A percentile compares a stretch with the other conserved stretches of the same genome.
These are phyloP conservation scores for Kurtzmaniella natalensis DNA, from an alignment of 1,139 yeast species.

Conservation along the genomic window DNA sequence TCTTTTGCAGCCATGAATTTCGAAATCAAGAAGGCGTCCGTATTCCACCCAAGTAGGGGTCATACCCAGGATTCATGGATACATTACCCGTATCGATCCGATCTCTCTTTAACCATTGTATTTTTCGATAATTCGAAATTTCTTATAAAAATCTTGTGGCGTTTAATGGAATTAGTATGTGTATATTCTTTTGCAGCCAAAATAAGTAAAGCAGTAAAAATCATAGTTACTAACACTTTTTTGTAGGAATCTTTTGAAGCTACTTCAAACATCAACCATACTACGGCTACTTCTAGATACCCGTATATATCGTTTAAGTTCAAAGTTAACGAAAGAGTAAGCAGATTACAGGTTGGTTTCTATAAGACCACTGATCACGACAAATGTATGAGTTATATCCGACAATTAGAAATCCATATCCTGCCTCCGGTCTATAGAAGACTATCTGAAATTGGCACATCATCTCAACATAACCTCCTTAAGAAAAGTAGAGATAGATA, in stretches of 20 bases:
- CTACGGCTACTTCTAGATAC: constrained; percentile 3
- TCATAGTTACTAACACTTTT: constrained; percentile 3
- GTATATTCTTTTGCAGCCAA: too few relatives aligned
- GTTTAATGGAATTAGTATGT: constrained; percentile 6
- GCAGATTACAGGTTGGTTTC: constrained; percentile 19
- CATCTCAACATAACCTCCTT: too few relatives aligned
- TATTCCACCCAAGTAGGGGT: background rate
- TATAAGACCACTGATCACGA: constrained; percentile 9
- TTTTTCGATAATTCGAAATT: too few relatives aligned
- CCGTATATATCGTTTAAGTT: constrained; percentile 6
- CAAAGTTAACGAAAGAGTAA: background rate
- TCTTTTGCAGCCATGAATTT: constrained; percentile 5
- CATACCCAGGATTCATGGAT: constrained; percentile 5
- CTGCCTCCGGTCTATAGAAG: background rate
- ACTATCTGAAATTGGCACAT: too few relatives aligned
- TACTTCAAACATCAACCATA: background rate
- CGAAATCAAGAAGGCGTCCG: constrained; percentile 4
- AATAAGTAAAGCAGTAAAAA: too few relatives aligned
- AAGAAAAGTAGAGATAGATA: too few relatives aligned
- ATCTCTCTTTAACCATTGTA: too few relatives aligned
- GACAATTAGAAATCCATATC: constrained; percentile 4
- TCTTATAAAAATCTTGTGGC: constrained; percentile 7
- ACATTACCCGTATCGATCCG: constrained; percentile 7
- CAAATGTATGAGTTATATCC: constrained; percentile 9
- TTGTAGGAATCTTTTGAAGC: constrained; percentile 3